A percentile compares a stretch with the other conserved stretches of the same genome.
These are phyloP conservation scores for Cadophora sp. DNA, from an alignment of 2,329 filamentous ascomycete species.

Conservation along the genomic window DNA sequence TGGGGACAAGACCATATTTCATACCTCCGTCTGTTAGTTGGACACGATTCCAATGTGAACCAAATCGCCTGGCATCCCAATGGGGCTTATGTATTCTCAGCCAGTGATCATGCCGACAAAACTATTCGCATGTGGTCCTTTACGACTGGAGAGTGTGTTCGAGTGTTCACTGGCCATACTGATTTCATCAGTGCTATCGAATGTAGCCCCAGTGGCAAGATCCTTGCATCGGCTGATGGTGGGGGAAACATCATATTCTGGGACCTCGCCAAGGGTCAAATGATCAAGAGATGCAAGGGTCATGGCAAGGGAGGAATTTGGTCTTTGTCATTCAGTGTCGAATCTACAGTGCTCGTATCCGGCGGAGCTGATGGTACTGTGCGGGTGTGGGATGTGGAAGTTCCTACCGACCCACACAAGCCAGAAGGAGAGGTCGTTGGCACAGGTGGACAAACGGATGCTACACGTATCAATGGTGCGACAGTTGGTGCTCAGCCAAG, in stretches of 20 bases:
- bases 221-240: slow-evolving; percentile 89
- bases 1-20: slow-evolving; percentile 95
- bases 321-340: slow-evolving; percentile 91
- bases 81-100: slow-evolving; percentile 90
- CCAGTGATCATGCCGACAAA: slow-evolving; percentile 83
- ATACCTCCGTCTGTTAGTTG: slow-evolving; percentile 84
- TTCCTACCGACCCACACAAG: slow-evolving; percentile 69
- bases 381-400: slow-evolving; percentile 88
- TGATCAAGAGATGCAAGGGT: slow-evolving; percentile 91
- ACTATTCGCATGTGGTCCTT: slow-evolving; percentile 98
- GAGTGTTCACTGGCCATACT: slow-evolving; percentile 90
- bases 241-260: slow-evolving; percentile 92
- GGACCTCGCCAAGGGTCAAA: slow-evolving; percentile 86
- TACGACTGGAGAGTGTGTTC: slow-evolving; percentile 83
- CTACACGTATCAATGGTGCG: slow-evolving; percentile 50
- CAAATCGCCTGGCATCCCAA: slow-evolving; percentile 95
- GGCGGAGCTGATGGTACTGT: slow-evolving; percentile 93
- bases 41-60: slow-evolving; percentile 93
- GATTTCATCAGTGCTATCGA: slow-evolving; percentile 86
- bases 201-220: slow-evolving; percentile 86
- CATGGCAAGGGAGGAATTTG: slow-evolving; percentile 94
- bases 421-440: slow-evolving; percentile 50
- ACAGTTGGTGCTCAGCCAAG: slow-evolving; percentile 41
- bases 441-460: slow-evolving; percentile 55
- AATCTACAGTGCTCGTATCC: slow-evolving; percentile 88